These are phyloP conservation scores for Sarocladium oryzae DNA, from an alignment of 2,329 filamentous ascomycete species.

Conservation along the genomic window DNA sequence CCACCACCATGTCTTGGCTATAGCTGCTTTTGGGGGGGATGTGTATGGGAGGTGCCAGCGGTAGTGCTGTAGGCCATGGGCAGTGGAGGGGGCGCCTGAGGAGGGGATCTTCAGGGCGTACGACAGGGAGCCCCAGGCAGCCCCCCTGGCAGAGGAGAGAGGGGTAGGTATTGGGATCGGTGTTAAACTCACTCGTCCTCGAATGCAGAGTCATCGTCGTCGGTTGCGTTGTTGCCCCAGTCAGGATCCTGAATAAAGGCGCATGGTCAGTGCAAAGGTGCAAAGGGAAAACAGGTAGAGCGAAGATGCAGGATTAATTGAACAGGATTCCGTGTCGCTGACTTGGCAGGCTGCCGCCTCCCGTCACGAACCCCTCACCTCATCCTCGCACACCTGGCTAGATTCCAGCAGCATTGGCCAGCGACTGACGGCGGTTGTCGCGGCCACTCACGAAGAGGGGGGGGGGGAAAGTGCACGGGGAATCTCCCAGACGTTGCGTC, in stretches of 20 bases:
- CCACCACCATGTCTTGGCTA: no score
- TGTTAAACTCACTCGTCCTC: slow-evolving; percentile 5
- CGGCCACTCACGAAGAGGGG: no score
- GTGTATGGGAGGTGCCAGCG: no score
- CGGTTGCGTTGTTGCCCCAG: background rate
- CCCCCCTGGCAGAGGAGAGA: background rate
- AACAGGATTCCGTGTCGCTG: background rate
- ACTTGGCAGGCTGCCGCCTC: background rate
- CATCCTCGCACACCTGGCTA: background rate
- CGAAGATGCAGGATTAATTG: background rate
- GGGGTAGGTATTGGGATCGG: background rate
- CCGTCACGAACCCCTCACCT: background rate
- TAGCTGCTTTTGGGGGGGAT: no score
- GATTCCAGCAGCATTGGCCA: no score
- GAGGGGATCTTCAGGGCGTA: background rate
- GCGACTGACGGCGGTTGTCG: no score
- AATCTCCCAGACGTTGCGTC: no score
- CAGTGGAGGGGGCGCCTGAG: background rate
- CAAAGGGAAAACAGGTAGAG: no score
- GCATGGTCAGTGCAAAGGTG: background rate
- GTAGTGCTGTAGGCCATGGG: no score
- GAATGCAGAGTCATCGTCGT: slow-evolving; percentile 4
- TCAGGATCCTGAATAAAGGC: background rate
- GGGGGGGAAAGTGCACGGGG: no score
- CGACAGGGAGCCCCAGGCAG: background rate